Evolutionary conservation across 345 rosid species (phyloP), one percentile per base, ranked within the genome.

Genomic region (Arabidopsis suecica): DNA sequence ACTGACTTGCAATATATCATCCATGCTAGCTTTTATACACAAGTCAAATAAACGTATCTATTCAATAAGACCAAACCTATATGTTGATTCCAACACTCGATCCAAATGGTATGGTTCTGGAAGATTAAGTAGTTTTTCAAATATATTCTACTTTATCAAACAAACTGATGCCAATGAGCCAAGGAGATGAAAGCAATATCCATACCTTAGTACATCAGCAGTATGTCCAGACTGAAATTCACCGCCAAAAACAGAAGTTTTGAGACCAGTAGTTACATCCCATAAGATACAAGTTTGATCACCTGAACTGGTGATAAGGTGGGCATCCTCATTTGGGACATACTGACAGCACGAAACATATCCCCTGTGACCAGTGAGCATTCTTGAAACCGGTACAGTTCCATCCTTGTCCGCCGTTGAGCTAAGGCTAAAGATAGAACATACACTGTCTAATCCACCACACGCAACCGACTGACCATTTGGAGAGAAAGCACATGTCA

Each of bases 201-300:
- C 33, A 68, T 87, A 96, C 99, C 98, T 89, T 63, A 85, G 81
- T 13, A 95, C 98, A 75, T 95, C 99, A 75, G 89, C 90, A 37
- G 96, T 93, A 81, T 95, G 99, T 61, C 99, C 98, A 18, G 93
- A 93, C 81, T 92, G 99, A 83, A 90, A 89, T 71, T 93, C 99
- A 55, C 98, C 99, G 62, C 99, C 98, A 72, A 95, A 95, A 20
- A 92, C 90, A 48, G 97, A 93, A 78, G 97, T 89, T 83, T 90
- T 87, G 37, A 93, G 93, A 42, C 99, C 99, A 5, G 99, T 92
- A 18, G 96, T 86, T 45, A 91, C 85, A 84, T 95, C 99, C 98
- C 99, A 95, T 79, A 95, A 76, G 58, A 88, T 88, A 56, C 99
- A 95, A 2, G 98, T 95, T 65, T 90, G 90, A 73, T 93, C 99